These are phyloP conservation scores for Phytopythium chamaehyphon DNA, from an alignment of 352 stramenopile species.

Conservation along the genomic window DNA sequence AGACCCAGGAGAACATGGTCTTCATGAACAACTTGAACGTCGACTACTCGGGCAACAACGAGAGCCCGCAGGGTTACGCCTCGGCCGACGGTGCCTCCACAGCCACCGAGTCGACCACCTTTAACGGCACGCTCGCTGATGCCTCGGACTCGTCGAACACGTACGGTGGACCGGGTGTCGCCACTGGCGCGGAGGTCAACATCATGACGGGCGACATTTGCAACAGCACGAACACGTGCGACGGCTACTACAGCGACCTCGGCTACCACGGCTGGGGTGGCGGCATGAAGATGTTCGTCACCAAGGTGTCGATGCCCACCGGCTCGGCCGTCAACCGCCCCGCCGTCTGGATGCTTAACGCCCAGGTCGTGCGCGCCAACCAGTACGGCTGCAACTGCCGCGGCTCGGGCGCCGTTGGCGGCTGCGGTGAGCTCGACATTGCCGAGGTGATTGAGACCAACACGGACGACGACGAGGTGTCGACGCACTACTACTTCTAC, in stretches of 20 bases:
- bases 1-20: conserved; percentile 33
- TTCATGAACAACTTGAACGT: conserved; percentile 60
- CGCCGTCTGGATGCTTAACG: conserved; percentile 76
- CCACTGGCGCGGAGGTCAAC: conserved; percentile 68
- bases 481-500: conserved; percentile 76
- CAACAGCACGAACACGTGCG: conserved; percentile 34
- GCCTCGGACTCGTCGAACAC: conserved; percentile 33
- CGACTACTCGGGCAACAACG: conserved; percentile 33
- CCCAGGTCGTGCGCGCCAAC: conserved; percentile 55
- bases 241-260: conserved; percentile 60
- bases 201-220: conserved; percentile 65
- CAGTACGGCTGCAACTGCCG: conserved; percentile 81
- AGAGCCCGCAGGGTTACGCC: conserved; percentile 40
- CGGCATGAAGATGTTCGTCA: conserved; percentile 74
- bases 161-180: conserved; percentile 40
- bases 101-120: conserved; percentile 17
- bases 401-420: conserved; percentile 37
- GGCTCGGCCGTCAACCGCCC: conserved; percentile 40
- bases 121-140: conserved; percentile 40
- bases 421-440: conserved; percentile 69
- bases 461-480: conserved; percentile 43
- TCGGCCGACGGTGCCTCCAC: conserved; percentile 21
- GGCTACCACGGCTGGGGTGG: conserved; percentile 64
- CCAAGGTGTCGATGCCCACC: conserved; percentile 58
- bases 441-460: conserved; percentile 72